These are phyloP conservation scores for slime mould (Dictyostelium discoideum) DNA, from an alignment of 78 protist genomes.

Conservation along the genomic window dicty_2.7 NC_007088.5:7720001-7720500, in stretches of 20 bases:
- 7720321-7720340: slow-evolving; percentile 97
- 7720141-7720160: slow-evolving; percentile 89
- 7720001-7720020: slow-evolving; percentile 96
- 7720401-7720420: slow-evolving; percentile 98
- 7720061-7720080: slow-evolving; percentile 92
- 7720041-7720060: slow-evolving; percentile 90
- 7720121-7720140: slow-evolving; percentile 98
- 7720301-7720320: slow-evolving; percentile 94
- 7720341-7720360: slow-evolving; percentile 95
- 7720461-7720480: slow-evolving; percentile 98
- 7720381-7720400: slow-evolving; percentile 97
- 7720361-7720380: slow-evolving; percentile 98
- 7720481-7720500: slow-evolving; percentile 95
- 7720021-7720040: slow-evolving; percentile 95
- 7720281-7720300: slow-evolving; percentile 98
- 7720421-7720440: slow-evolving; percentile 95
- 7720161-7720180: slow-evolving; percentile 98
- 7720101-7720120: slow-evolving; percentile 97
- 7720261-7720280: slow-evolving; percentile 99
- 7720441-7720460: slow-evolving; percentile 86
- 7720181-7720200: slow-evolving; percentile 99
- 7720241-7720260: slow-evolving; percentile 89
- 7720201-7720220: slow-evolving; percentile 95
- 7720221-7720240: slow-evolving; percentile 95
- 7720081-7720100: slow-evolving; percentile 97